Evolutionary conservation across 106 monocot species (phyloP), one percentile per base, ranked within the genome.

Genomic region (Dendrobium catenatum): DNA sequence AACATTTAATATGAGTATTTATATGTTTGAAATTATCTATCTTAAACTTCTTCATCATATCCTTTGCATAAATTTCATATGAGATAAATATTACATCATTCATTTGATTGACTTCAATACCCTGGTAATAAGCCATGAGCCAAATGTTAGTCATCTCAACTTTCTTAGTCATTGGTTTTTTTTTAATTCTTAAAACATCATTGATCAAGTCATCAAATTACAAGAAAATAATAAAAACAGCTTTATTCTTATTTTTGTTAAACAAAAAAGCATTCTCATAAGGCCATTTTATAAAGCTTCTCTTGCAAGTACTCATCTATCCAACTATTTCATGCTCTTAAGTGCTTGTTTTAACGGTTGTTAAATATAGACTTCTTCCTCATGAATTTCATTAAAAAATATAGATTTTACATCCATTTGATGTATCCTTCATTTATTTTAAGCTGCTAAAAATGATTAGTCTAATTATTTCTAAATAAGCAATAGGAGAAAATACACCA

Each of bases 141-240:
- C 44, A 47, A 40, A 47, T 43, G 46, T 77, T 43, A 18, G 26
- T 77, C 47, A 77, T 77, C 6, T 77, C 77, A 9, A 73, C 24
- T 41, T 73, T 26, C 11, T 73, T 26, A 11, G 0, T 27, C 73
- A 73, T 42, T 37, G 37, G 0, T 11, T 3, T 10, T 44, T 10
- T 44, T 77, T 77, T 7, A 54, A 77, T 77, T 77, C 77, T 77
- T 49, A 1, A 24, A 77, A 44, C 46, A 77, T 47, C 5, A 48
- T 54, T 22, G 10, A 37, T 2, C 37, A 37, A 37, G 37, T 37
- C 37, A 37, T 37, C 37, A 37, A 77, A 20, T 2, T 73, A 73
- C 13, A 73, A 37, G 29, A 0, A 37, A 31, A 40, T 31, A 16
- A 73, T 73, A 1, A 37, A 37, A 0, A 73, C 8, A 73, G 0